phyloP scores from a whole-genome alignment of 2,329 filamentous ascomycete species.

The Sclerotinia trifoliorum region DNA sequence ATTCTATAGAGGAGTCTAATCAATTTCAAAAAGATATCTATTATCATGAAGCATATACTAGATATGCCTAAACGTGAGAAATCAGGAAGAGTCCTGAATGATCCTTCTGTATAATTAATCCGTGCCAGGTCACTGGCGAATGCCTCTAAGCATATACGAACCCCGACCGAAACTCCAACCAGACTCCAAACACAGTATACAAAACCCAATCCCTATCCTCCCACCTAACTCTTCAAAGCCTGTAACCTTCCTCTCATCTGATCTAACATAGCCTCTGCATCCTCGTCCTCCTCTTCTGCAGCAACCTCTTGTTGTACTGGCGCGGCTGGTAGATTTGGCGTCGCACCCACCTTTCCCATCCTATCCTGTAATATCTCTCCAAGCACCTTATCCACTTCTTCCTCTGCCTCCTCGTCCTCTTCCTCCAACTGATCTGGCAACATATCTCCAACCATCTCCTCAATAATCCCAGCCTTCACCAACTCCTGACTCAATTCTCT shows the following conservation, averaged over 20 bases:
- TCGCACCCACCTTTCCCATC: slow-evolving; percentile 63
- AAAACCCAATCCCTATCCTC: neutral
- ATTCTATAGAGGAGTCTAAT: neutral
- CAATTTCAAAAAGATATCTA: neutral
- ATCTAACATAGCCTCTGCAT: slow-evolving; percentile 85
- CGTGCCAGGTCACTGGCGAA: neutral
- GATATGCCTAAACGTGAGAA: neutral
- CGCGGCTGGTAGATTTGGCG: slow-evolving; percentile 54
- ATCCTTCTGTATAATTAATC: slow-evolving; percentile 4
- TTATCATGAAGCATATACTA: neutral
- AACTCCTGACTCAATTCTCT: slow-evolving; percentile 80
- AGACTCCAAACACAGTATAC: slow-evolving; percentile 16
- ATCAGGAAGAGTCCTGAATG: neutral
- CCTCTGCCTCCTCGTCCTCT: slow-evolving; percentile 72
- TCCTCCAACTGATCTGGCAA: slow-evolving; percentile 74
- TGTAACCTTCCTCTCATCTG: slow-evolving; percentile 92
- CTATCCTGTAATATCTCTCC: slow-evolving; percentile 86
- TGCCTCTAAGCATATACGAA: slow-evolving; percentile 9
- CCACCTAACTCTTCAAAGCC: slow-evolving; percentile 74
- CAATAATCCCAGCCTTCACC: slow-evolving; percentile 92
- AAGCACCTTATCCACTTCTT: slow-evolving; percentile 89
- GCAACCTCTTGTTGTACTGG: slow-evolving; percentile 52
- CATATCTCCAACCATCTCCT: slow-evolving; percentile 91
- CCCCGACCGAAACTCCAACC: neutral
- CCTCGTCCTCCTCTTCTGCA: slow-evolving; percentile 74